Evolutionary conservation across 1,284 basidiomycete species (phyloP).

Genomic region (Peniophora sp.): DNA sequence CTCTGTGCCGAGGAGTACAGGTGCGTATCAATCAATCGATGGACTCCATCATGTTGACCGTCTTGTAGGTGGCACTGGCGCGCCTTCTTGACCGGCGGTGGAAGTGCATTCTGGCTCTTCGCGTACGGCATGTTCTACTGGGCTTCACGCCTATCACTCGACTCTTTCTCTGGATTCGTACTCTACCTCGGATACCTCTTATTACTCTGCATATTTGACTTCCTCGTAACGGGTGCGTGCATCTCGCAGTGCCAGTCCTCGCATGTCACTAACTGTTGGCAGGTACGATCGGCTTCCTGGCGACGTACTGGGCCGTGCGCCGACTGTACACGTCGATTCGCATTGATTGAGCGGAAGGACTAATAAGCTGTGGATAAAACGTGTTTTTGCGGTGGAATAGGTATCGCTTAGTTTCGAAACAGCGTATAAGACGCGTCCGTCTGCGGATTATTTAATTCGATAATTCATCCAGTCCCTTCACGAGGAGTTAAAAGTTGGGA

Average conservation of each 20-base stretch:
- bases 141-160: slow-evolving; percentile 78
- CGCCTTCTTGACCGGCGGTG: slow-evolving; percentile 90
- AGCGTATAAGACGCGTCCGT: too few species aligned
- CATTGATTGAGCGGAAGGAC: slow-evolving; percentile 40
- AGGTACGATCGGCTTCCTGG: slow-evolving; percentile 83
- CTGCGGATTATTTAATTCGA: too few species aligned
- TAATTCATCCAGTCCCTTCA: too few species aligned
- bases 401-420: too few species aligned
- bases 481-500: too few species aligned
- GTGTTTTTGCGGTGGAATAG: too few species aligned
- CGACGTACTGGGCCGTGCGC: slow-evolving; percentile 81
- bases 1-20: slow-evolving; percentile 95
- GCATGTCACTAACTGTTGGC: slow-evolving; percentile 6
- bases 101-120: slow-evolving; percentile 89
- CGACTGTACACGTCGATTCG: slow-evolving; percentile 76
- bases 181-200: slow-evolving; percentile 91
- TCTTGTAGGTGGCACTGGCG: slow-evolving; percentile 90
- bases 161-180: slow-evolving; percentile 76
- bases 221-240: slow-evolving; percentile 75
- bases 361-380: too few species aligned
- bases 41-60: not conserved
- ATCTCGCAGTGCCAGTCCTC: slow-evolving; percentile 5
- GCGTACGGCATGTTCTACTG: slow-evolving; percentile 85
- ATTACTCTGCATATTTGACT: slow-evolving; percentile 78
- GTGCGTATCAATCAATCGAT: slow-evolving; percentile 29